Base-by-base conservation (phyloP, 2,329 filamentous ascomycete species). In the Diaporthe sp. region DNA sequence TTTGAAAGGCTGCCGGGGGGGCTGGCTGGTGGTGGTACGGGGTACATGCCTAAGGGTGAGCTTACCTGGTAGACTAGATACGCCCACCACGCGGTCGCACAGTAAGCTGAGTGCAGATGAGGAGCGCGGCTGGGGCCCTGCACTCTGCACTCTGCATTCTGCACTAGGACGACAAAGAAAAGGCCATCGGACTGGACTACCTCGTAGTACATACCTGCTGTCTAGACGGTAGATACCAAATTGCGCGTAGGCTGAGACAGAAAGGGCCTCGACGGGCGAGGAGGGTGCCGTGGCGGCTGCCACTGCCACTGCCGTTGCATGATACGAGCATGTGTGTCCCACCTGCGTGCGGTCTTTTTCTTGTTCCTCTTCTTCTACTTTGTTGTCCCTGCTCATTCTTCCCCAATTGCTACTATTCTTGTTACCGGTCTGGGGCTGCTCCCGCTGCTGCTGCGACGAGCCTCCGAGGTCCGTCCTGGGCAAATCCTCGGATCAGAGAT, bases 271-370 rank as follows among this genome's bases (percentile, higher is more conserved):
- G 61, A 65, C 17, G 61, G 44, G 10, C 61, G 61, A 65, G 13
- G n/a, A 46, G 25, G 25, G 61, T 53, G 31, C 22, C 44, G 44
- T n/a, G 19, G 44, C 44, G 5, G 61, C 61, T 65, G 59, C 59
- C 12, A 49, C n/a, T 65, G 39, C 61, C 61, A 65, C 42, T 68
- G 46, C 46, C 62, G 44, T 53, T 68, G 62, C 62, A 68, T 68
- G 51, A 68, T 68, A 68, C 62, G 62, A 68, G 31, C 62, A 49
- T 68, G 62, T 51, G 61, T 68, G 62, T 68, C 62, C 62, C 62
- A 68, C 62, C 62, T 68, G 65, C 49, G 9, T 68, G 65, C 49
- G 9, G 46, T 55, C 34, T 55, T 42, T 53, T 55, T 19, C 49
- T 42, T 25, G 22, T 39, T 25, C 15, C 9, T 19, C 31, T 39